Evolutionary conservation across 805 yeast species (phyloP).

Genomic region (Yamadazyma nakazawae): DNA sequence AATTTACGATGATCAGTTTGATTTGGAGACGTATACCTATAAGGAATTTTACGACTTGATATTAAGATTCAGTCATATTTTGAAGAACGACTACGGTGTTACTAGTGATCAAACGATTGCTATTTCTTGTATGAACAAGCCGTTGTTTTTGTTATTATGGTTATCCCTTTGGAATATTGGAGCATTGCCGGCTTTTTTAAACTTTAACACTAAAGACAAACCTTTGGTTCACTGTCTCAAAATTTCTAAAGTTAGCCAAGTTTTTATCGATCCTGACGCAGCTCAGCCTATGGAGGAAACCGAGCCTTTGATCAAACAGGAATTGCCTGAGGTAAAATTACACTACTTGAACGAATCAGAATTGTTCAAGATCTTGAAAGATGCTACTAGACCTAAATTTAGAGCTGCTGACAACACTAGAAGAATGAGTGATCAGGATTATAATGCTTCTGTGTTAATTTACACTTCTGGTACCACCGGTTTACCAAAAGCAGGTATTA

Average conservation of each 20-base stretch:
- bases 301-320: constrained; percentile 34
- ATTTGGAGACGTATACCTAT: constrained; percentile 64
- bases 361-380: constrained; percentile 40
- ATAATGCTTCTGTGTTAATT: constrained; percentile 65
- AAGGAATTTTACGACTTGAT: constrained; percentile 63
- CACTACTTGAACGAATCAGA: constrained; percentile 51
- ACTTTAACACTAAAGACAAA: constrained; percentile 70
- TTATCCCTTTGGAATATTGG: constrained; percentile 89
- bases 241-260: constrained; percentile 58
- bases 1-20: constrained; percentile 53
- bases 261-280: constrained; percentile 75
- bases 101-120: constrained; percentile 68
- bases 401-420: constrained; percentile 57
- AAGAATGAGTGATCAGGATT: constrained; percentile 55
- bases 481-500: constrained; percentile 86
- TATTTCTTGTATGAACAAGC: constrained; percentile 76
- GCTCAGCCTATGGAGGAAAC: constrained; percentile 50
- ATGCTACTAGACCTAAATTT: constrained; percentile 44
- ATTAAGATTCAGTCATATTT: constrained; percentile 60
- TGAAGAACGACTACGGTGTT: constrained; percentile 62
- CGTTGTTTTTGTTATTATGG: constrained; percentile 77
- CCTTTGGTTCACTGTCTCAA: constrained; percentile 79
- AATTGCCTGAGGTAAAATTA: constrained; percentile 37
- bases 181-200: constrained; percentile 82
- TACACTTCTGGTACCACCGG: constrained; percentile 97